Conservation (phyloP, 1,284 basidiomycete species). For the Earliella scabrosa region DNA sequence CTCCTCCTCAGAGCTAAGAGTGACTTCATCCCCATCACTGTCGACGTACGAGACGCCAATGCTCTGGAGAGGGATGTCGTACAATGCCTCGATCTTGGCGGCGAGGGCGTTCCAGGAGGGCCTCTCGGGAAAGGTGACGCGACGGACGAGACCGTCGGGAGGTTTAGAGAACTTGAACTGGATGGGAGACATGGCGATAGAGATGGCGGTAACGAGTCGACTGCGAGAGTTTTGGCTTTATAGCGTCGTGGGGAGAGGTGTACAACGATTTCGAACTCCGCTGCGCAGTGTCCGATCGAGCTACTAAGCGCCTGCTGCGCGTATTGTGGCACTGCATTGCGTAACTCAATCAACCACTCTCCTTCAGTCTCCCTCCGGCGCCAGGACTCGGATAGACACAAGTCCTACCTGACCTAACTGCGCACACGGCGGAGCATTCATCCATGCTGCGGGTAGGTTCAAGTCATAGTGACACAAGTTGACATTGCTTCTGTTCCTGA, state of each 20-base stretch:
- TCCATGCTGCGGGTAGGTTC: neutral
- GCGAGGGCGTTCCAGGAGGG: slow-evolving; percentile 64
- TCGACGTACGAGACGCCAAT: slow-evolving; percentile 74
- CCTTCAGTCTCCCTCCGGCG: too few species aligned
- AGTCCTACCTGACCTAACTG: too few species aligned
- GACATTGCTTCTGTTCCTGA: slow-evolving; percentile 5
- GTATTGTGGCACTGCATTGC: slow-evolving; percentile 20
- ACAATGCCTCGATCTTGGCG: slow-evolving; percentile 56
- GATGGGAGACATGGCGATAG: slow-evolving; percentile 32
- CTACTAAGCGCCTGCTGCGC: slow-evolving; percentile 13
- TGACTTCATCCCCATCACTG: slow-evolving; percentile 71
- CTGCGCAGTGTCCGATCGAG: slow-evolving; percentile 27
- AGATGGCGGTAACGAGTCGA: slow-evolving; percentile 5
- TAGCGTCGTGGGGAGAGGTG: slow-evolving; percentile 5
- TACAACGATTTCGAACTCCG: slow-evolving; percentile 27
- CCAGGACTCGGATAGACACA: too few species aligned
- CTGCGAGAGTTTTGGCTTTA: slow-evolving; percentile 13
- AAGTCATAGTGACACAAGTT: slow-evolving; percentile 1
- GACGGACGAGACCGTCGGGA: slow-evolving; percentile 50
- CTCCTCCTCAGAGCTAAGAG: slow-evolving; percentile 72
- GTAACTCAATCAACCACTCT: slow-evolving; percentile 8
- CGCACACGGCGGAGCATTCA: too few species aligned
- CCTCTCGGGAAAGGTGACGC: slow-evolving; percentile 52
- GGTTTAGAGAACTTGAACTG: slow-evolving; percentile 37
- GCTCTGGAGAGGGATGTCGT: slow-evolving; percentile 55